Conservation (phyloP, 2,329 filamentous ascomycete species). For the Elsinoe batatas region DNA sequence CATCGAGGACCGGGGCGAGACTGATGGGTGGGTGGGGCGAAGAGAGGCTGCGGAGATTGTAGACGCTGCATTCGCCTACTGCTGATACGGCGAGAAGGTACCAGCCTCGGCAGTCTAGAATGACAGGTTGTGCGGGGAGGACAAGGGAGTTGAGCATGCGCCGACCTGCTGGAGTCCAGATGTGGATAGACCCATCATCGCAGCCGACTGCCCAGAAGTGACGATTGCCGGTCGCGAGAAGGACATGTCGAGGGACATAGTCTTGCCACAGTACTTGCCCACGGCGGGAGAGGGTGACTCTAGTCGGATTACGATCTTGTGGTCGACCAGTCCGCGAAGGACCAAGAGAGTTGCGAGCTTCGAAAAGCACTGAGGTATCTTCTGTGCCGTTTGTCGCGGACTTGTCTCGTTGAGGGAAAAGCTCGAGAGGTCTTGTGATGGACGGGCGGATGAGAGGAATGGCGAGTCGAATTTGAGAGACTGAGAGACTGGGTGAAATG, state of each 20-base stretch:
- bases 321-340: constrained; percentile 49
- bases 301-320: constrained; percentile 67
- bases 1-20: constrained; percentile 77
- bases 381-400: constrained; percentile 43
- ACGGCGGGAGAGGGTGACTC: constrained; percentile 70
- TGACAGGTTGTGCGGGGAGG: constrained; percentile 85
- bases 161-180: constrained; percentile 87
- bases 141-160: constrained; percentile 76
- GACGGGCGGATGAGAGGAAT: constrained; percentile 78
- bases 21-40: constrained; percentile 85
- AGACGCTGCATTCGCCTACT: constrained; percentile 81
- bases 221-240: constrained; percentile 84
- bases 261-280: constrained; percentile 86
- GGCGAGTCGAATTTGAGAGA: constrained; percentile 76
- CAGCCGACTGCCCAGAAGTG: constrained; percentile 89
- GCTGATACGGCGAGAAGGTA: constrained; percentile 87
- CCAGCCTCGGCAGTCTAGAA: constrained; percentile 79
- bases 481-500: constrained; percentile 66
- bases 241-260: constrained; percentile 72
- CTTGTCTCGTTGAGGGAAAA: constrained; percentile 35
- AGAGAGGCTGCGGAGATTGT: constrained; percentile 76
- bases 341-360: constrained; percentile 71
- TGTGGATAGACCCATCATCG: constrained; percentile 81
- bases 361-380: constrained; percentile 59
- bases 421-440: constrained; percentile 72